Base-by-base conservation (phyloP, 2,329 filamentous ascomycete genomes). In the Calcarisporium arbuscula region DNA sequence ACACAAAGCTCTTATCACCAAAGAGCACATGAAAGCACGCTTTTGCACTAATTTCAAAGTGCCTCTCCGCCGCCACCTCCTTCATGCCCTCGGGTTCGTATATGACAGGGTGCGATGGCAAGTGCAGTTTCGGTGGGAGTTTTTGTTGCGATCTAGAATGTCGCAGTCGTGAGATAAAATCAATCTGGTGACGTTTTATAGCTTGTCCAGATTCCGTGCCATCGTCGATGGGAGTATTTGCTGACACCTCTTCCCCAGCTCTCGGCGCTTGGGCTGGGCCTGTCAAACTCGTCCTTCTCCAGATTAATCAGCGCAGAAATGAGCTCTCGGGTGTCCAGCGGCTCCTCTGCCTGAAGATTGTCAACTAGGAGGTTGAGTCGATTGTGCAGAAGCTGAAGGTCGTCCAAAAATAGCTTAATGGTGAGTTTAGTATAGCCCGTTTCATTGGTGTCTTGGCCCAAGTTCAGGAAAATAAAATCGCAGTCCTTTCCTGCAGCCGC, bases 21-120 rank as follows among this genome's bases (percentile, higher is more conserved):
- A 96, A 98, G 33, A 98, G 73, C 12, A 96, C 85, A 53, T 96
- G 90, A 58, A 96, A 98, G 38, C 95, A 79, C 0, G 86, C 87
- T 58, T 98, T 96, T 30, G 92, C 83, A 43, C 86, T 94, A 41
- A 96, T 81, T 46, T 94, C 84, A 56, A 94, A 95, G 45, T 87
- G 75, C 41, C 85, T 78, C 56, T 94, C 85, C 1, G 85, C 77
- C 7, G 82, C 81, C 45, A 82, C 73, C 44, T 76, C 71, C 34
- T 81, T 77, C 75, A 94, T 89, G 34, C 82, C 85, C 41, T 83
- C 76, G 2, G 92, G 92, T 38, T 87, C 82, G 54, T 90, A 95
- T 9, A 84, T 66, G 3, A 95, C 83, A 3, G 90, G 80, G 34
- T 86, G 81, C 2, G 78, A 69, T 2, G 90, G 89, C 6, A 96